Conservation (phyloP, 2,329 filamentous ascomycete species). For the Juglanconis juglandina region DNA sequence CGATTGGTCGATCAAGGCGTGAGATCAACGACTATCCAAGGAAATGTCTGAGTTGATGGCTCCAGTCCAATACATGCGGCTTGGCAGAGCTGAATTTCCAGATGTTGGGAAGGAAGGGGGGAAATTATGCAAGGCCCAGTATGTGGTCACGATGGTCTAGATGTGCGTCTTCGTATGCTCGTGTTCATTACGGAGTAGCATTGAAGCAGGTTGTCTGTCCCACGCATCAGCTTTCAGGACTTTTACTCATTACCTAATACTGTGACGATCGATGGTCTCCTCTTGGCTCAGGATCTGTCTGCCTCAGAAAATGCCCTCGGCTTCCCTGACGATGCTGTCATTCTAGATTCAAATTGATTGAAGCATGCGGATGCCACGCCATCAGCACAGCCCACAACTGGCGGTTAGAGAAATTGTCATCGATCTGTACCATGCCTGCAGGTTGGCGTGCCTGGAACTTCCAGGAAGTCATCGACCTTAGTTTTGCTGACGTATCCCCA, state of each 20-base stretch:
- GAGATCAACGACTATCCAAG: neutral
- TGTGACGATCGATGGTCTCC: slow-evolving; percentile 2
- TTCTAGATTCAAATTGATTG: neutral
- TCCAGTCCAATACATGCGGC: neutral
- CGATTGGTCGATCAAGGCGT: neutral
- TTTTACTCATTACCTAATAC: slow-evolving; percentile 6
- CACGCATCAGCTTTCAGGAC: neutral
- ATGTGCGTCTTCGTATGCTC: neutral
- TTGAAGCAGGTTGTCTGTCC: too few species aligned
- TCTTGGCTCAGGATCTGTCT: neutral
- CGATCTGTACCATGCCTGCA: neutral
- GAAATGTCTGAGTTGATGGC: neutral
- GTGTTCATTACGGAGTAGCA: neutral
- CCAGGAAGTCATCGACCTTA: too few species aligned
- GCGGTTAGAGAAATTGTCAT: neutral
- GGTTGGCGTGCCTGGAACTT: too few species aligned
- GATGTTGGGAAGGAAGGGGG: too few species aligned
- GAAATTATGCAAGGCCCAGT: too few species aligned
- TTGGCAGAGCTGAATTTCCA: neutral
- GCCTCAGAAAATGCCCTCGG: neutral
- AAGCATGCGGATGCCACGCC: neutral
- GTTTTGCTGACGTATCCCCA: neutral
- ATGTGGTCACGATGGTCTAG: too few species aligned
- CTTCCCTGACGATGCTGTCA: neutral
- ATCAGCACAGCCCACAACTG: neutral